Conservation (phyloP, 2,329 filamentous ascomycete genomes). For the Cryphonectria nitschkei region DNA sequence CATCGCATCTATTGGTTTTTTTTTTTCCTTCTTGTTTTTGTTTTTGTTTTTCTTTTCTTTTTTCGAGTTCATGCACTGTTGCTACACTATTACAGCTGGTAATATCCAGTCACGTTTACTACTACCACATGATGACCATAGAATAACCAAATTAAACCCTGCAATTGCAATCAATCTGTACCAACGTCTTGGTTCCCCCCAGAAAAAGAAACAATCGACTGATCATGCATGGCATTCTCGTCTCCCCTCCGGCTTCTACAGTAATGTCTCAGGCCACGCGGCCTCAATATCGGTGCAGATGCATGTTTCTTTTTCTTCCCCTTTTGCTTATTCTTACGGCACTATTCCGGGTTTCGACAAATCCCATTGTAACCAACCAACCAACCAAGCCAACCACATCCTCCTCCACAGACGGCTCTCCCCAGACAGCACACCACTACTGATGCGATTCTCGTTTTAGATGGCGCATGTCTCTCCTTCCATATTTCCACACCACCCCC, state of each 20-base stretch:
- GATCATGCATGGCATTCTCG: background rate
- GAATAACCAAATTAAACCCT: background rate
- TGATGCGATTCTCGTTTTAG: background rate
- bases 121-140: background rate
- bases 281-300: background rate
- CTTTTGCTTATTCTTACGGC: background rate
- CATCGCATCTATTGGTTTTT: background rate
- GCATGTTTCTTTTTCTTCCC: background rate
- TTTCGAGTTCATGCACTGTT: background rate
- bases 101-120: background rate
- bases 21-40: background rate
- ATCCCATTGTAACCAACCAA: background rate
- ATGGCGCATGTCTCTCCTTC: background rate
- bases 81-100: background rate
- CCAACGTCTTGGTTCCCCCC: background rate
- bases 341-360: background rate
- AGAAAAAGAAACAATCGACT: background rate
- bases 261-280: conserved; percentile 1
- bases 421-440: background rate
- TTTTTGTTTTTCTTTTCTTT: background rate
- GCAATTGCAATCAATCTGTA: background rate
- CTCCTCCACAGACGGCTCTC: too few species aligned
- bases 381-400: background rate
- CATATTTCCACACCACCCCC: background rate
- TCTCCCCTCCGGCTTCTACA: background rate